Evolutionary conservation across 2,329 filamentous ascomycete genomes (phyloP), one percentile per base, ranked within the genome.

Genomic region (Cyanodermella asteris): DNA sequence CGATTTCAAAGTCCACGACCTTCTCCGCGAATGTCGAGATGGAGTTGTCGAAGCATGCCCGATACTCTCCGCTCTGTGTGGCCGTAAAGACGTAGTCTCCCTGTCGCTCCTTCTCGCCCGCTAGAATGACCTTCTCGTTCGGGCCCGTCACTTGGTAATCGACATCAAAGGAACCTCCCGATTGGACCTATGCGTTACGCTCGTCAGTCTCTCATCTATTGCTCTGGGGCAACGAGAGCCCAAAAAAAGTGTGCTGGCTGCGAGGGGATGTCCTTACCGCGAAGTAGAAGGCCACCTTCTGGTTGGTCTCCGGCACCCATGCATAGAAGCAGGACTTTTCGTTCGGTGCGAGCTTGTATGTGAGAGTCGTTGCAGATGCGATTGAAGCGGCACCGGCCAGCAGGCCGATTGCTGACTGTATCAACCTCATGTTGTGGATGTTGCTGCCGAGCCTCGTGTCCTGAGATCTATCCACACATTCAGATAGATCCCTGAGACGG

Each of bases 1-100:
- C 66, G 45, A 97, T 91, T 55, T 97, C 87, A 44, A 97, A 93
- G 50, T 97, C 87, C 35, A 97, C 82, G 47, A 80, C 71, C 57
- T 97, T 97, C 55, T 97, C 87, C 26, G 82, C 73, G 46, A 91
- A 93, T 1, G 84, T 94, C 44, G 77, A 91, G 76, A 97, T 91
- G 46, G 87, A 75, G 45, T 97, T 97, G 54, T 82, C 76, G 60
- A 97, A 97, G 64, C 87, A 97, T 58, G 97, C 94, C 27, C 71
- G 68, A 56, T 94, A 93, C 43, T 94, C 84, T 36, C 87, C 87
- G 5, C 64, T 44, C 26, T 80, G 68, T 41, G 80, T 78, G 22
- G 82, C 87, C 0, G 82, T 91, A 51, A 97, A 97, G 34, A 97
- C 87, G 44, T 91, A 94, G 52, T 97, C 87, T 27, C 84, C 87